These are phyloP conservation scores for Clohesyomyces aquaticus DNA, from an alignment of 495 filamentous ascomycete genomes.

Conservation along the genomic window DNA sequence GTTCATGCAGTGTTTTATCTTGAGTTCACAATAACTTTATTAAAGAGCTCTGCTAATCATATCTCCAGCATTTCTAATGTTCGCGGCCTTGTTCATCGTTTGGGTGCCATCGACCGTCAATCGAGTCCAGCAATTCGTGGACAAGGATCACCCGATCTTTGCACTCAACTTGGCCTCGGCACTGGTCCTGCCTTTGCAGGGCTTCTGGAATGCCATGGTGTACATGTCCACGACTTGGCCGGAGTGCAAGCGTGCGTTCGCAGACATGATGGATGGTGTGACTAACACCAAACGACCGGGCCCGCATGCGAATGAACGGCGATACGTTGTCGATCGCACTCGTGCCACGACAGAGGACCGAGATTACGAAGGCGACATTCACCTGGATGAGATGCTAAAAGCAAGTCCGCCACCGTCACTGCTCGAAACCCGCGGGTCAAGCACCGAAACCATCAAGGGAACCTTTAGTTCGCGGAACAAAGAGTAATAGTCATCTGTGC, in stretches of 20 bases:
- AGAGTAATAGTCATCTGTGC: neutral
- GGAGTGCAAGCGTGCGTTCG: constrained; percentile 27
- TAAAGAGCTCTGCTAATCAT: too few species aligned
- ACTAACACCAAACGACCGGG: neutral
- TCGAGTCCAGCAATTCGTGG: constrained; percentile 69
- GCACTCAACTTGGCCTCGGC: constrained; percentile 70
- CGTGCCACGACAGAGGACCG: neutral
- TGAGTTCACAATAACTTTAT: too few species aligned
- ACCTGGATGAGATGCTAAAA: constrained; percentile 16
- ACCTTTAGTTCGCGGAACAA: neutral
- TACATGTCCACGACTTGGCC: constrained; percentile 55
- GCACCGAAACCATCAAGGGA: constrained; percentile 2
- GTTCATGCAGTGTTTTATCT: too few species aligned
- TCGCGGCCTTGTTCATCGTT: constrained; percentile 76
- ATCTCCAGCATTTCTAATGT: constrained; percentile 89
- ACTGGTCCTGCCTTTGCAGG: constrained; percentile 80
- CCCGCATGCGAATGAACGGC: neutral
- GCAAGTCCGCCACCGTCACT: neutral
- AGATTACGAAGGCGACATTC: constrained; percentile 9
- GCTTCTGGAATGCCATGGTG: constrained; percentile 85
- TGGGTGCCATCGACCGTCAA: constrained; percentile 87
- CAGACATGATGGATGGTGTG: neutral
- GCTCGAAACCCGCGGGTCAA: constrained; percentile 5
- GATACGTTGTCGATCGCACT: neutral
- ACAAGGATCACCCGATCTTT: constrained; percentile 57